Evolutionary conservation across 306 rosid species (phyloP).

Genomic region (Rosa multiflora): DNA sequence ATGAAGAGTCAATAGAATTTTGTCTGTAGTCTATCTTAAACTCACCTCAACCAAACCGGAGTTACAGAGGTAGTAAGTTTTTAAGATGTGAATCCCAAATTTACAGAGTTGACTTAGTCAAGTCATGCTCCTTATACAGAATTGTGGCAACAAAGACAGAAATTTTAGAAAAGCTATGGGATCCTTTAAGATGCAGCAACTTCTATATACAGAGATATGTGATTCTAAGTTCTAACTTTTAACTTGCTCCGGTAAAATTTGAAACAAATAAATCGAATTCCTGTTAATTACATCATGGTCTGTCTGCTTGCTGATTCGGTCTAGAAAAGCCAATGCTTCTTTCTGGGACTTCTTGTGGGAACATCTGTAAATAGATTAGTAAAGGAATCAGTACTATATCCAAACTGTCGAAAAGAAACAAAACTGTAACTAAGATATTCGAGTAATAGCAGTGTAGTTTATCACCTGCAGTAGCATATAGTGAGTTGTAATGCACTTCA

Average conservation of each 20-base stretch:
- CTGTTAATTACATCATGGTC: conserved; percentile 10
- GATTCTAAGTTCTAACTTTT: background rate
- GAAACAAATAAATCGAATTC: conserved; percentile 9
- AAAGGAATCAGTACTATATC: conserved; percentile 15
- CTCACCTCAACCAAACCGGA: background rate
- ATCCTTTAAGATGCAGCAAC: conserved; percentile 6
- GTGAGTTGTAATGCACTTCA: conserved; percentile 94
- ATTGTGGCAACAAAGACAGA: background rate
- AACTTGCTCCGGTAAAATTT: background rate
- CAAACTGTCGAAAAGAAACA: conserved; percentile 8
- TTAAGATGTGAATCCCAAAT: background rate
- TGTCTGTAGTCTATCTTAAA: too few species aligned
- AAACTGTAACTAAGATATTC: background rate
- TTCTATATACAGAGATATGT: conserved; percentile 8
- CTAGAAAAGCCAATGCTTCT: conserved; percentile 94
- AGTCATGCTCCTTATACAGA: background rate
- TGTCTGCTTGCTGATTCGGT: background rate
- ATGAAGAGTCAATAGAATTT: too few species aligned
- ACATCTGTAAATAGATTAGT: conserved; percentile 56
- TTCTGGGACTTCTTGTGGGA: conserved; percentile 63
- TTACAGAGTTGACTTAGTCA: too few species aligned
- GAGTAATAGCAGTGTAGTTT: conserved; percentile 7
- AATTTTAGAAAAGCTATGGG: background rate
- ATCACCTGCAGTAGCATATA: conserved; percentile 75
- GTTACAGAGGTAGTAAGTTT: background rate